Conservation (phyloP, 164 flowering plant species). For the Liriodendron chinense region DNA sequence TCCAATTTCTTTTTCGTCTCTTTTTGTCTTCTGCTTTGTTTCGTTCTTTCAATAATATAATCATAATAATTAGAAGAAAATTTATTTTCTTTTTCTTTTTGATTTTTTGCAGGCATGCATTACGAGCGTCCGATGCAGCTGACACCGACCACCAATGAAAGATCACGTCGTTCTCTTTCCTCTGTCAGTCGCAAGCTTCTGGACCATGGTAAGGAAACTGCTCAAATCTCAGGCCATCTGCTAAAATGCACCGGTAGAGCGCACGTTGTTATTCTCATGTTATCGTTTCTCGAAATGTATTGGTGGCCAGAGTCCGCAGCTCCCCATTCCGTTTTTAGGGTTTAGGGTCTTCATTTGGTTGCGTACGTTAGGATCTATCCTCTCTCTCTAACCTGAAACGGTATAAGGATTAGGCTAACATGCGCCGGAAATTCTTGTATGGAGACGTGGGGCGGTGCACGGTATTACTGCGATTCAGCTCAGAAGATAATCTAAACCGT, state of each 20-base stretch:
- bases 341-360: not conserved
- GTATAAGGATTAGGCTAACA: too few relatives aligned
- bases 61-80: not conserved
- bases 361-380: not conserved
- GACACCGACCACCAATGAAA: too few relatives aligned
- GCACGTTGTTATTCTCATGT: not conserved
- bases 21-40: not conserved
- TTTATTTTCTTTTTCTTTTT: not conserved
- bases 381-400: too few relatives aligned
- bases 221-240: not conserved
- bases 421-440: too few relatives aligned
- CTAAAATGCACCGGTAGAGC: not conserved
- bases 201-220: slow-evolving; percentile 16
- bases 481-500: too few relatives aligned
- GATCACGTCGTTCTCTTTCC: not conserved
- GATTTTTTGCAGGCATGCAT: slow-evolving; percentile 8
- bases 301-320: not conserved
- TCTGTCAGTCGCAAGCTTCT: slow-evolving; percentile 36
- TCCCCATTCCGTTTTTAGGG: too few relatives aligned
- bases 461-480: too few relatives aligned
- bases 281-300: not conserved
- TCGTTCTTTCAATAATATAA: not conserved
- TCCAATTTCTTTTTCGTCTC: not conserved
- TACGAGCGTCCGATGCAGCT: not conserved
- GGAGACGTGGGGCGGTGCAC: too few relatives aligned